phyloP scores from a whole-genome alignment of 768 basidiomycete genomes.

The Mycena pura region DNA sequence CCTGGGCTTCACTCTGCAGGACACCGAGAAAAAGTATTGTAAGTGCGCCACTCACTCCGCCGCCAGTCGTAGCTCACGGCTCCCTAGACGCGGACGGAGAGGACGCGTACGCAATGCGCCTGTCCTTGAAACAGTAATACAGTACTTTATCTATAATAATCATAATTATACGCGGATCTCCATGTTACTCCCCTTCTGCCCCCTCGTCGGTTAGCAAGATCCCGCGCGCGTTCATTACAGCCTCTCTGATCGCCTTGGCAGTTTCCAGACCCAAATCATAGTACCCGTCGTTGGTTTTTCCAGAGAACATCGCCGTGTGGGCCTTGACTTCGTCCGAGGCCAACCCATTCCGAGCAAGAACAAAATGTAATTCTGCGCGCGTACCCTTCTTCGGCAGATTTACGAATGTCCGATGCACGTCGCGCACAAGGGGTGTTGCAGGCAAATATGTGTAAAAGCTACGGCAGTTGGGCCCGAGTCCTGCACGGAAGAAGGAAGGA shows the following conservation, averaged over 20 bases:
- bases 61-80: not conserved
- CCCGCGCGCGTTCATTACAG: conserved; percentile 45
- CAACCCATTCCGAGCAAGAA: conserved; percentile 67
- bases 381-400: conserved; percentile 68
- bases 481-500: not conserved
- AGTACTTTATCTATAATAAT: not conserved
- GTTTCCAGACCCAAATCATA: conserved; percentile 81
- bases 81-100: conserved; percentile 89
- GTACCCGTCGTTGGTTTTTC: conserved; percentile 86
- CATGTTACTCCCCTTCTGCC: conserved; percentile 16
- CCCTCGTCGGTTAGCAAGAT: not conserved
- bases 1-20: conserved; percentile 87
- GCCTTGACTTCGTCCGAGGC: conserved; percentile 82
- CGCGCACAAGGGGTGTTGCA: conserved; percentile 62
- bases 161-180: not conserved
- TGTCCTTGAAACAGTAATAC: conserved; percentile 55
- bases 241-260: conserved; percentile 66
- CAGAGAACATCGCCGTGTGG: conserved; percentile 89
- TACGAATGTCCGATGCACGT: conserved; percentile 74
- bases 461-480: not conserved
- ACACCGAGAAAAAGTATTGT: conserved; percentile 94
- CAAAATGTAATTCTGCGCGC: conserved; percentile 59
- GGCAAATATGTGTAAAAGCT: conserved; percentile 88
- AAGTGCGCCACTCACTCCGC: conserved; percentile 27
- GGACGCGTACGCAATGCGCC: conserved; percentile 91